Base-by-base conservation (phyloP, 164 flowering plant genomes). In the Hamamelis virginiana region DNA sequence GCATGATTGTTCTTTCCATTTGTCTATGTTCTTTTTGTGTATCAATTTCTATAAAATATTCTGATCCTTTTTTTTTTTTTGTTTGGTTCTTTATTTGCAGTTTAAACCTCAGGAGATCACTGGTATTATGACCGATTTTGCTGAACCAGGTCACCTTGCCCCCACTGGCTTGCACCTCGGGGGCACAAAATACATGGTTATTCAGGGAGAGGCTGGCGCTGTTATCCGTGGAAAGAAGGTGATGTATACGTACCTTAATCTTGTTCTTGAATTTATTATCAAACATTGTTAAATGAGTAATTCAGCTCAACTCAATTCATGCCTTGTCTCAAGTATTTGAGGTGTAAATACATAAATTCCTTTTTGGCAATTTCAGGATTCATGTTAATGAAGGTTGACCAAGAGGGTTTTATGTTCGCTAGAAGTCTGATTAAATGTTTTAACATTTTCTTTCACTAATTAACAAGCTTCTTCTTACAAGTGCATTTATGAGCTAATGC, bases 171-270 rank as follows among this genome's bases (percentile, higher is more conserved):
- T 87, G 64, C 70, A 52, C 70, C 73, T 85, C 67, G 87, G 78
- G 4, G 89, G 91, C 28, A 66, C 78, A 13, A 86, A 86, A 63
- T 86, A 86, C 69, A 86, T 86, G 90, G 88, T 86, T 1, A 86
- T 86, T 56, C 88, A 84, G 71, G 90, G 90, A n/a, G 90, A 86
- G 69, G 75, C 87, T 22, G 85, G 82, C 8, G 88, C 83, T 73
- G 91, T 87, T 21, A 87, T 87, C 72, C 85, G 91, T 15, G 91
- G 91, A 21, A 87, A 87, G 80, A 87, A 85, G 91, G 91, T 82
- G 63, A 73, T 41, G 12, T 33, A 14, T 5, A 48, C 51, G 22
- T 59, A 59, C 44, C 41, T 59, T 18, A 59, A 21, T 45, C 50
- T 21, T 5, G 6, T 46, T 19, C 13, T 45, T n/a, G 23, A 9